phyloP scores from a whole-genome alignment of 371 early-diverging fungal genomes.

The Mucor lusitanicus region DNA sequence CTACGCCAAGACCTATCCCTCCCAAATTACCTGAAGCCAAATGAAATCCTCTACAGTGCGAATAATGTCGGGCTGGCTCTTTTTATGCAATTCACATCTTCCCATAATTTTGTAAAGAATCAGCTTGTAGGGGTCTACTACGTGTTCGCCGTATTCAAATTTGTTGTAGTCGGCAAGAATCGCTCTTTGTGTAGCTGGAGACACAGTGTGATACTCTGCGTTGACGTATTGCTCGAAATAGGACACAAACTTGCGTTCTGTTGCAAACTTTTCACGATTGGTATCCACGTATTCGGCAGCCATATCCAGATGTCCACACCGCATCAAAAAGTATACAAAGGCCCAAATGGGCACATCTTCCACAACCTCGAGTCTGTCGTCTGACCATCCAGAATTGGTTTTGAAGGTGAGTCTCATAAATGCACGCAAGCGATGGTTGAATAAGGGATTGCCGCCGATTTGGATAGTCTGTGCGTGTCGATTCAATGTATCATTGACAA shows the following conservation, averaged over 20 bases:
- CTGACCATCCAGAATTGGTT: slow-evolving; percentile 17
- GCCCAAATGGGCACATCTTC: slow-evolving; percentile 81
- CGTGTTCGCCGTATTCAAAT: slow-evolving; percentile 41
- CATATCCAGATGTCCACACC: slow-evolving; percentile 69
- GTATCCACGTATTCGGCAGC: slow-evolving; percentile 67
- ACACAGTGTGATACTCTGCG: slow-evolving; percentile 27
- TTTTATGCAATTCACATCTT: slow-evolving; percentile 74
- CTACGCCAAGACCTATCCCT: too few species aligned
- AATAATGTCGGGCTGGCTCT: slow-evolving; percentile 61
- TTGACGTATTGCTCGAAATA: slow-evolving; percentile 73
- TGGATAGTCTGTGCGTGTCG: slow-evolving; percentile 14
- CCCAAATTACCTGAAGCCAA: slow-evolving; percentile 62
- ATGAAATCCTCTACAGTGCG: slow-evolving; percentile 79
- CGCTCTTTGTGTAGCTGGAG: slow-evolving; percentile 13
- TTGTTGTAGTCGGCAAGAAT: slow-evolving; percentile 27
- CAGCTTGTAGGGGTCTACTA: slow-evolving; percentile 80
- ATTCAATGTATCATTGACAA: slow-evolving; percentile 12
- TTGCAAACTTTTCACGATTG: slow-evolving; percentile 51
- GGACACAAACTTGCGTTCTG: slow-evolving; percentile 64
- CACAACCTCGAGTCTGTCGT: slow-evolving; percentile 43
- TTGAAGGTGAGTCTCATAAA: slow-evolving; percentile 18
- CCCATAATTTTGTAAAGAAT: slow-evolving; percentile 86
- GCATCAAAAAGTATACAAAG: slow-evolving; percentile 76
- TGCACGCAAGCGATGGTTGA: slow-evolving; percentile 18
- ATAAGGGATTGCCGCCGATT: slow-evolving; percentile 23